Base-by-base conservation (phyloP, 2,329 filamentous ascomycete species). In the Aspergillus ustus region DNA sequence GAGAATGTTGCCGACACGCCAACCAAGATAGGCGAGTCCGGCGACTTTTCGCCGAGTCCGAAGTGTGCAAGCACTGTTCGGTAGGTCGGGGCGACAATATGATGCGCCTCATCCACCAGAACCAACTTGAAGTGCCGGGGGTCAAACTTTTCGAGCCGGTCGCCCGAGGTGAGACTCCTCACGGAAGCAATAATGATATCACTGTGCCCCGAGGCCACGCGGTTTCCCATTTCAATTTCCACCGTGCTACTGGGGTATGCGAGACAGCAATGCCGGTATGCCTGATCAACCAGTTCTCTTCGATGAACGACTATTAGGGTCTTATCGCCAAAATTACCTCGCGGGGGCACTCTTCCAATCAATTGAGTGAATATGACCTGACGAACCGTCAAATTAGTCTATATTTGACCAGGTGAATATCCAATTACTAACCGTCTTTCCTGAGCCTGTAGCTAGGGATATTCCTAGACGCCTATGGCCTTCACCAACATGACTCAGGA, bases 281-380 rank as follows among this genome's bases (percentile, higher is more conserved):
- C 95, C 79, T 99, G 95, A 73, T 98, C 92, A 29, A 98, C 93
- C 2, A 99, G 86, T 78, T 99, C 95, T 52, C 92, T 88, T 29
- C 95, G 89, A 77, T 99, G 95, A 17, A 93, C 95, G 48, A 99
- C 83, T 66, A 99, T 96, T 61, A 99, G 84, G 0, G 94, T 96
- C 73, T 92, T 92, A 1, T 86, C 86, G 22, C 89, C 89, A 63
- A 79, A 73, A 31, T 83, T 74, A 55, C 82, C 80, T 11, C 81
- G 82, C 6, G 88, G 78, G 56, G 81, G 76, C 54, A 98, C 83
- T 61, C 91, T 89, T 70, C 91, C 88, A 64, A 99, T 96, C 50
- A 99, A 84, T 74, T 97, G 93, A 13, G 94, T 98, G 80, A 99
- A 99, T 69, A 99, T 93, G 73, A 99, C 89, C 90, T 92, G 67